Percentiles rank a stretch among this genome's conserved stretches.
phyloP scores from a whole-genome alignment of 2,329 filamentous ascomycete species.

The Trichoderma lentiforme region DNA sequence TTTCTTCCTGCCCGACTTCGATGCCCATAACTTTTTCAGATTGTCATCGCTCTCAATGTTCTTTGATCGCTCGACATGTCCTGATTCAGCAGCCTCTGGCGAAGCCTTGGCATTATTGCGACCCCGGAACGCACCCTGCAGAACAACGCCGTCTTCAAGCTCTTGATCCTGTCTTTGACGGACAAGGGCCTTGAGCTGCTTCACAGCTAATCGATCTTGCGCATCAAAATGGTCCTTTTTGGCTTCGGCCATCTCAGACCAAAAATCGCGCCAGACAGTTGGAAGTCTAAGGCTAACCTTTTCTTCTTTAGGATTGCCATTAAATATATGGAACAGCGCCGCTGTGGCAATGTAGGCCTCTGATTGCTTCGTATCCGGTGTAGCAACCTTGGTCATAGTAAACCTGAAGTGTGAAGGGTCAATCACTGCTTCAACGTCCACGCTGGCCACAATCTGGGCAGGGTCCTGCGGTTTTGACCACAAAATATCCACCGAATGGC shows the following conservation, averaged over 20 bases:
- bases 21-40: constrained; percentile 57
- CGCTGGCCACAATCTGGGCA: constrained; percentile 32
- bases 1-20: constrained; percentile 53
- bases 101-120: constrained; percentile 46
- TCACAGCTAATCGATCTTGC: constrained; percentile 65
- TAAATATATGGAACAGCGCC: constrained; percentile 78
- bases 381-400: constrained; percentile 71
- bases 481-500: constrained; percentile 68
- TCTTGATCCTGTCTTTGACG: constrained; percentile 66
- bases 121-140: constrained; percentile 73
- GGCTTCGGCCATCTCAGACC: constrained; percentile 69
- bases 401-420: constrained; percentile 58
- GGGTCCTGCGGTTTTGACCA: constrained; percentile 74
- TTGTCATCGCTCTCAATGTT: constrained; percentile 42
- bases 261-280: constrained; percentile 78
- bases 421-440: constrained; percentile 44
- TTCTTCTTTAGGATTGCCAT: constrained; percentile 75
- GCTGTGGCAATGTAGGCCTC: constrained; percentile 81
- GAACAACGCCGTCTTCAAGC: constrained; percentile 69
- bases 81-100: constrained; percentile 49
- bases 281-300: constrained; percentile 79
- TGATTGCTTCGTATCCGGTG: constrained; percentile 74
- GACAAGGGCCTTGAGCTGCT: constrained; percentile 66
- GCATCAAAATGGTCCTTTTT: constrained; percentile 70
- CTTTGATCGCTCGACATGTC: constrained; percentile 43